phyloP scores from a whole-genome alignment of 176 grass and related monocot species.

The Musa itinerans region DNA sequence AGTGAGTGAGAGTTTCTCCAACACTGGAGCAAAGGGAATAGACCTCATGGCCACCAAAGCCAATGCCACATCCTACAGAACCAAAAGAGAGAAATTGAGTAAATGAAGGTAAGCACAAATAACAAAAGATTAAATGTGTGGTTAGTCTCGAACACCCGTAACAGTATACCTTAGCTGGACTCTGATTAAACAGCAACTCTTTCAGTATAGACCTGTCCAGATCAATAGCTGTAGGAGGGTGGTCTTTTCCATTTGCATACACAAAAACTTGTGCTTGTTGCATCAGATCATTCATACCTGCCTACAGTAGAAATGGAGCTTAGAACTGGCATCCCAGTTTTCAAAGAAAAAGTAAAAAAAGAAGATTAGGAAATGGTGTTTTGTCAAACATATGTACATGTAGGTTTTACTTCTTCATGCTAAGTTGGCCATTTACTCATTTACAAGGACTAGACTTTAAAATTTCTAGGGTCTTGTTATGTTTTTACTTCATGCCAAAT shows the following conservation, averaged over 20 bases:
- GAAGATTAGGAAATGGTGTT: background rate
- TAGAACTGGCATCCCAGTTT: constrained; percentile 14
- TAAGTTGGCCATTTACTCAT: too few relatives aligned
- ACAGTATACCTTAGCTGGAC: constrained; percentile 57
- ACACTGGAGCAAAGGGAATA: constrained; percentile 62
- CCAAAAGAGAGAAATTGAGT: background rate
- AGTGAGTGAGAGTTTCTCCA: constrained; percentile 67
- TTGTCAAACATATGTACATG: too few relatives aligned
- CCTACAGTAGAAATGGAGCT: constrained; percentile 27
- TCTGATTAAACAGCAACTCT: constrained; percentile 85
- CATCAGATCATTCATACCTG: constrained; percentile 48
- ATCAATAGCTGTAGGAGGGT: constrained; percentile 63
- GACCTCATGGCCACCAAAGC: constrained; percentile 83
- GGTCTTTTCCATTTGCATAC: constrained; percentile 77
- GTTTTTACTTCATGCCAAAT: too few relatives aligned
- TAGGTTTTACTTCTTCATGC: too few relatives aligned
- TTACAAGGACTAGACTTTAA: too few relatives aligned
- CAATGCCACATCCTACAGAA: constrained; percentile 60
- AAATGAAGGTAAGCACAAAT: constrained; percentile 7
- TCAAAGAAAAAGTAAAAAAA: background rate
- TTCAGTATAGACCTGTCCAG: constrained; percentile 50
- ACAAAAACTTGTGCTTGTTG: constrained; percentile 74
- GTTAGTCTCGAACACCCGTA: background rate
- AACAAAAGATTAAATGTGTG: background rate
- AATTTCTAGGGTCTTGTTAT: too few relatives aligned